These are phyloP conservation scores for Pyricularia sp. DNA, from an alignment of 2,329 filamentous ascomycete species.

Conservation along the genomic window DNA sequence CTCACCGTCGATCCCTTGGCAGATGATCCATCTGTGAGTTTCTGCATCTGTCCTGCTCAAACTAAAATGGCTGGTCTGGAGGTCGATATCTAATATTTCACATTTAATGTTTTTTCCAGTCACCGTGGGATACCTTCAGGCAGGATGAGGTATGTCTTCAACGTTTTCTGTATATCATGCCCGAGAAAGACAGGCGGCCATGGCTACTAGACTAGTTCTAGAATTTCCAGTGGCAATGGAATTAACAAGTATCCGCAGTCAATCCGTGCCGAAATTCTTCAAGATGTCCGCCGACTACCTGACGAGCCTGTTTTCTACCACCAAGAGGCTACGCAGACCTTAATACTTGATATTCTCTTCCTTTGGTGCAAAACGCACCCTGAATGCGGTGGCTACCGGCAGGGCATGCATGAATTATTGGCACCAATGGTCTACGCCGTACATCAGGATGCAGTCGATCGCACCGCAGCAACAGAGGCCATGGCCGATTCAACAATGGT, in stretches of 20 bases:
- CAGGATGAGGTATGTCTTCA: neutral
- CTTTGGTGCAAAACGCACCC: conserved; percentile 91
- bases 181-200: conserved; percentile 58
- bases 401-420: conserved; percentile 96
- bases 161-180: too few species aligned
- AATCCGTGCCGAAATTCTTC: conserved; percentile 78
- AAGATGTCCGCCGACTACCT: conserved; percentile 89
- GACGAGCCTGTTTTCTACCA: conserved; percentile 81
- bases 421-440: conserved; percentile 83
- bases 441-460: conserved; percentile 68
- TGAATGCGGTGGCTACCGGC: conserved; percentile 79
- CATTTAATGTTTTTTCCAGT: conserved; percentile 12
- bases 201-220: too few species aligned
- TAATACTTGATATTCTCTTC: conserved; percentile 84
- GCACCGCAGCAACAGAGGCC: conserved; percentile 21
- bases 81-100: conserved; percentile 10
- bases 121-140: conserved; percentile 1
- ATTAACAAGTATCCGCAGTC: conserved; percentile 15
- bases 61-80: neutral
- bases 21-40: conserved; percentile 55
- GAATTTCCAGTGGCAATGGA: neutral
- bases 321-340: conserved; percentile 64
- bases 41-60: neutral
- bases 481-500: conserved; percentile 44
- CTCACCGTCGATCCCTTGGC: conserved; percentile 73